A percentile compares a stretch with the other conserved stretches of the same genome.
Conservation (phyloP, 2,329 filamentous ascomycete species). For the Paradendryphiella salina region DNA sequence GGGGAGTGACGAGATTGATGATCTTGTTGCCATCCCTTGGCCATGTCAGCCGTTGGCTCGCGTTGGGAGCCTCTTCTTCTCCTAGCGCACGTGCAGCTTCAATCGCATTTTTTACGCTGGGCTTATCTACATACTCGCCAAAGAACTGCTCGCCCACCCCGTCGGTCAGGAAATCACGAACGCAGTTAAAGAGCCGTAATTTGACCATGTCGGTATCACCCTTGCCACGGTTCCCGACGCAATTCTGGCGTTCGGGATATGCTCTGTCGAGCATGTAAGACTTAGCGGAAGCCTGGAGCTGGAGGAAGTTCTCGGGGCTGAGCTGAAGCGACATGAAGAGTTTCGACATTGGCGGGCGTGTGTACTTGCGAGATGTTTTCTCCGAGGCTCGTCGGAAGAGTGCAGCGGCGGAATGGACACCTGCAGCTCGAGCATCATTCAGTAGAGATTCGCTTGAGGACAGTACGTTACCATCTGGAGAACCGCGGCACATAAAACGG, state of each 20-base stretch:
- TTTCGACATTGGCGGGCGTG: constrained; percentile 61
- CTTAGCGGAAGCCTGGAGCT: constrained; percentile 60
- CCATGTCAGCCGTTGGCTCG: constrained; percentile 53
- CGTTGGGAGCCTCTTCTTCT: constrained; percentile 44
- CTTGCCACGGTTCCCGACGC: constrained; percentile 60
- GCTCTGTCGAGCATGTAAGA: constrained; percentile 60
- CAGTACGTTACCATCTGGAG: constrained; percentile 13
- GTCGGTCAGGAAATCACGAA: constrained; percentile 57
- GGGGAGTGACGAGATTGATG: constrained; percentile 60
- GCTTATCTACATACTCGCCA: constrained; percentile 42
- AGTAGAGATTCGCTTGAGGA: constrained; percentile 26
- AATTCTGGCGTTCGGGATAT: constrained; percentile 59
- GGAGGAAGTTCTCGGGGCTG: constrained; percentile 60
- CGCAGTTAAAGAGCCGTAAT: constrained; percentile 59
- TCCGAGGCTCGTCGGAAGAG: constrained; percentile 52
- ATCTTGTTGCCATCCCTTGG: constrained; percentile 60
- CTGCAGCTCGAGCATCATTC: constrained; percentile 53
- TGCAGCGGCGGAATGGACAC: constrained; percentile 57
- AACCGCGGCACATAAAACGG: background rate
- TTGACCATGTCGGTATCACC: constrained; percentile 62
- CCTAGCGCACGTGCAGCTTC: constrained; percentile 45
- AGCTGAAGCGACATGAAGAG: constrained; percentile 60
- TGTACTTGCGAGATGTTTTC: constrained; percentile 58
- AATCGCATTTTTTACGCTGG: constrained; percentile 37
- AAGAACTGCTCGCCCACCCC: constrained; percentile 59